phyloP scores from a whole-genome alignment of 441 rosid genomes.

The Monsonia emarginata region DNA sequence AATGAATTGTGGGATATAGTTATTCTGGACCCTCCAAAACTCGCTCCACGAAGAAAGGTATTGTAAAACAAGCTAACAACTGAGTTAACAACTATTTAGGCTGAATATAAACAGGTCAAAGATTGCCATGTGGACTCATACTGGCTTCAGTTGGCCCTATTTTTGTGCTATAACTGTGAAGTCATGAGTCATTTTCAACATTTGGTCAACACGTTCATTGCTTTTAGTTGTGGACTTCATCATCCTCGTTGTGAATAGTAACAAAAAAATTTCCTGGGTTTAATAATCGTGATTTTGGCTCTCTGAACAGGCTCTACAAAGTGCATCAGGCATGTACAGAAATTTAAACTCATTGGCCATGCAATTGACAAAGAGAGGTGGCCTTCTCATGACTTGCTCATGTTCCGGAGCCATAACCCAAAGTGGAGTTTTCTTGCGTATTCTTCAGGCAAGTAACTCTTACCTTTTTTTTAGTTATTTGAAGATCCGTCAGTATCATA shows the following conservation, averaged over 20 bases:
- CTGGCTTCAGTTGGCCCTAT: too few species aligned
- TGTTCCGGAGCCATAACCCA: conserved; percentile 93
- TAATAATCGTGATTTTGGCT: too few species aligned
- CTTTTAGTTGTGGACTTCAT: too few species aligned
- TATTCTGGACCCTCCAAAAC: conserved; percentile 82
- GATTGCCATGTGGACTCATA: too few species aligned
- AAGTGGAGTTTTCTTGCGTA: conserved; percentile 59
- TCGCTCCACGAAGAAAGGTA: conserved; percentile 61
- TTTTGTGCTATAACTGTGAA: too few species aligned
- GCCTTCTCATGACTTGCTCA: conserved; percentile 88
- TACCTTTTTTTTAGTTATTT: background rate
- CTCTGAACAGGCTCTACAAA: conserved; percentile 52
- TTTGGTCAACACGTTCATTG: background rate
- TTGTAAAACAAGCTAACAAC: too few species aligned
- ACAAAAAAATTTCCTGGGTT: too few species aligned
- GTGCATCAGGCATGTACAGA: conserved; percentile 71
- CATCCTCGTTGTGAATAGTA: too few species aligned
- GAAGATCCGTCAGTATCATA: too few species aligned
- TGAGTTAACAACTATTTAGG: background rate
- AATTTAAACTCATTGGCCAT: conserved; percentile 68
- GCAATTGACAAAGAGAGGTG: conserved; percentile 64
- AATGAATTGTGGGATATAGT: conserved; percentile 75
- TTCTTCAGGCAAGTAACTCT: conserved; percentile 45
- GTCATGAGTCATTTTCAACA: background rate
- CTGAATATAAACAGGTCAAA: background rate